These are phyloP conservation scores for Trichoderma sp. DNA, from an alignment of 2,329 filamentous ascomycete genomes.

Conservation along the genomic window DNA sequence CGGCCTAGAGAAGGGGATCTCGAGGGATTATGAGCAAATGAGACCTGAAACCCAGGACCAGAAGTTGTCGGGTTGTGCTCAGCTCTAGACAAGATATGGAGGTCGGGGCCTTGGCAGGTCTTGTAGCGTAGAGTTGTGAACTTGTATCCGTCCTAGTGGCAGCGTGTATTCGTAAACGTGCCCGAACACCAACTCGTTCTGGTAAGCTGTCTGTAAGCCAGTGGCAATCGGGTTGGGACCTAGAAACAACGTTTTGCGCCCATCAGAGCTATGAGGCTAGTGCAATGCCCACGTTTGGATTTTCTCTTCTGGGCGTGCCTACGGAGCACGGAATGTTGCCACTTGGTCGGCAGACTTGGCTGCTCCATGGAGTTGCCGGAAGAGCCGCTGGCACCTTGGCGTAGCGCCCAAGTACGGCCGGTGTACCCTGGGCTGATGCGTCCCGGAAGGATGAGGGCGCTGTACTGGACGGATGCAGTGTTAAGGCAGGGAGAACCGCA, in stretches of 20 bases:
- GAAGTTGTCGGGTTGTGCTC: background rate
- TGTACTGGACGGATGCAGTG: no score
- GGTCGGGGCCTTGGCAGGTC: background rate
- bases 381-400: conserved; percentile 5
- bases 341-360: conserved; percentile 16
- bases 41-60: background rate
- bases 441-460: background rate
- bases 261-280: background rate
- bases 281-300: background rate
- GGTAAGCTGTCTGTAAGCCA: background rate
- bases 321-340: conserved; percentile 13
- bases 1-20: background rate
- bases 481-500: background rate
- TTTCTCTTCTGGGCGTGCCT: background rate
- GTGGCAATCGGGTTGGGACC: background rate
- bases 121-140: background rate
- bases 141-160: background rate
- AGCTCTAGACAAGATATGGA: background rate
- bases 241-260: background rate
- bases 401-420: background rate
- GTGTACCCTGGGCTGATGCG: background rate
- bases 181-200: background rate
- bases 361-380: conserved; percentile 4
- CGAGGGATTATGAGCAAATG: background rate
- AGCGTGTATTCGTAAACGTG: background rate